A percentile compares a stretch with the other conserved stretches of the same genome.
These are phyloP conservation scores for Septoria petroselini DNA, from an alignment of 2,329 filamentous ascomycete species.

Conservation along the genomic window DNA sequence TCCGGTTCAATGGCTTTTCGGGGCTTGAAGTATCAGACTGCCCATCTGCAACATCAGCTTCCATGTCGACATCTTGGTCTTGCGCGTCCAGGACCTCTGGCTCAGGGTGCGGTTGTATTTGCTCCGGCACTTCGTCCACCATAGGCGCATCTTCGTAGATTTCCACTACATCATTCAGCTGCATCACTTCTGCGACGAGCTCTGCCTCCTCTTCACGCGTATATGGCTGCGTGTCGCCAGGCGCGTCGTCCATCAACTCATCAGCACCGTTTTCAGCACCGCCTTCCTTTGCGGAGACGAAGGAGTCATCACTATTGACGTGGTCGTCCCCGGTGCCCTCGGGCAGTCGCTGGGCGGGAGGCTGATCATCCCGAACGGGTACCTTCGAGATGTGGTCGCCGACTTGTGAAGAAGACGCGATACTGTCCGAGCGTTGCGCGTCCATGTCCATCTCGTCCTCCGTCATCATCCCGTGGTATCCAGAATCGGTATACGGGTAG, in stretches of 20 bases:
- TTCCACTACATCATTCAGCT: constrained; percentile 18
- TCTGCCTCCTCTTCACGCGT: constrained; percentile 20
- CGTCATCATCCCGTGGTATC: constrained; percentile 64
- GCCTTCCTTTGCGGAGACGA: constrained; percentile 48
- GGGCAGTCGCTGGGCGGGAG: constrained; percentile 34
- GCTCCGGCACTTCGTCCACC: constrained; percentile 10
- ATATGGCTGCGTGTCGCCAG: constrained; percentile 18
- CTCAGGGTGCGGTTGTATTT: constrained; percentile 22
- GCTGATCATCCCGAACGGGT: constrained; percentile 29
- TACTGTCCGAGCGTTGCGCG: constrained; percentile 18
- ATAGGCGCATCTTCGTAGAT: constrained; percentile 21
- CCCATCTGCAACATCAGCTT: constrained; percentile 41
- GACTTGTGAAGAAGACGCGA: constrained; percentile 21
- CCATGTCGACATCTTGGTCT: constrained; percentile 39
- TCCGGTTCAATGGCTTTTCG: constrained; percentile 72
- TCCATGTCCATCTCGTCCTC: constrained; percentile 52
- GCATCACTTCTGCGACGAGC: constrained; percentile 33
- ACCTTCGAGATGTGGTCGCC: constrained; percentile 21
- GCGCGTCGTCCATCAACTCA: constrained; percentile 20
- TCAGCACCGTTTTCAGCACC: constrained; percentile 10
- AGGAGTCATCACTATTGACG: constrained; percentile 43
- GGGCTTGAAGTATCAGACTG: constrained; percentile 61
- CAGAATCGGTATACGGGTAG: constrained; percentile 55
- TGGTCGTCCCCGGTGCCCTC: constrained; percentile 28
- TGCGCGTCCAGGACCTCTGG: constrained; percentile 28